These are phyloP conservation scores for Alloteropsis semialata DNA, from an alignment of 176 grass and related monocot genomes.

Conservation along the genomic window DNA sequence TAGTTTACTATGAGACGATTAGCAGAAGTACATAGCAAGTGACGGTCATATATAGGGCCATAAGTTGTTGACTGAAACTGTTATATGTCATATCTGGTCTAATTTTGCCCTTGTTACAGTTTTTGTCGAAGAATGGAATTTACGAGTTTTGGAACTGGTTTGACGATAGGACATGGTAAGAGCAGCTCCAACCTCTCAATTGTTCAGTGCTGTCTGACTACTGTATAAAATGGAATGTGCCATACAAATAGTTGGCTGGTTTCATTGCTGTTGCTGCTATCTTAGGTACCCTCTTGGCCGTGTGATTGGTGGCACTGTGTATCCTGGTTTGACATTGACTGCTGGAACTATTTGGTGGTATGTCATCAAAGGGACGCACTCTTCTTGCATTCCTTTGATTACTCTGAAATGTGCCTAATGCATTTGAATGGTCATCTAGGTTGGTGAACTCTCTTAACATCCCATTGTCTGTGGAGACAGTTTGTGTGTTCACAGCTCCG, in stretches of 20 bases:
- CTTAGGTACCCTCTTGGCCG: conserved; percentile 97
- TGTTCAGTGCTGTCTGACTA: background rate
- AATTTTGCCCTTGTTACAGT: conserved; percentile 60
- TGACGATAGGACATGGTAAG: conserved; percentile 97
- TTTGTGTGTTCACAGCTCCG: conserved; percentile 99
- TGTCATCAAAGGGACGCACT: background rate
- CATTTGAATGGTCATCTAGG: conserved; percentile 48
- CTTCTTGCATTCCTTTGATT: background rate
- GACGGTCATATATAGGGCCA: background rate
- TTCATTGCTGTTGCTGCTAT: conserved; percentile 6
- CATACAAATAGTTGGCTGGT: background rate
- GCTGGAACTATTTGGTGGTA: conserved; percentile 98
- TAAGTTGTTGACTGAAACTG: background rate
- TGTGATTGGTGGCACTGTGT: conserved; percentile 96
- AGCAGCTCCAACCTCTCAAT: background rate
- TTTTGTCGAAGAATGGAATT: conserved; percentile 98
- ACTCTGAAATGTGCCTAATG: conserved; percentile 29
- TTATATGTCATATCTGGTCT: conserved; percentile 2
- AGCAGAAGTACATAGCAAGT: background rate
- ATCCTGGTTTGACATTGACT: conserved; percentile 95
- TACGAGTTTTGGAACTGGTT: conserved; percentile 99
- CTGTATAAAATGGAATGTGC: background rate
- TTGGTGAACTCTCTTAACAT: conserved; percentile 89
- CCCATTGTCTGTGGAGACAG: conserved; percentile 92
- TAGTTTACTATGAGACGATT: conserved; percentile 14